Evolutionary conservation across 768 basidiomycete genomes (phyloP), one percentile per base, ranked within the genome.

Genomic region (Gymnopilus dilepis): DNA sequence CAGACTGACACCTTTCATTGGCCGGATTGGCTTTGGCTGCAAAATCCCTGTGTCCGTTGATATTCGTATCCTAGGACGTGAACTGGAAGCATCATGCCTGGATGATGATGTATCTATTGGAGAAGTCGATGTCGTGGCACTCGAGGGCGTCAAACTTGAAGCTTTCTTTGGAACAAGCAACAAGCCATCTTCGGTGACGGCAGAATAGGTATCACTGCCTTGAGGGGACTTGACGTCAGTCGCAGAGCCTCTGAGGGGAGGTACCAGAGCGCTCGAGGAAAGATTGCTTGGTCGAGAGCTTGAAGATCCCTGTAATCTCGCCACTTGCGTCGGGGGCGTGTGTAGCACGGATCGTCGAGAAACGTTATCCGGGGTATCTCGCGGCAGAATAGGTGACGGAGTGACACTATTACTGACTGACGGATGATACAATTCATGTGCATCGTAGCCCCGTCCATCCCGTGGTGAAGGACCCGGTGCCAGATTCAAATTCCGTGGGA

Each of bases 11-110:
- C 65, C 68, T 5, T 56, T 55, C 42, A 72, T 56, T 17, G 71
- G 69, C 19, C 64, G 62, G 13, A 66, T 60, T 40, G 71, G 71
- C 41, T 68, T 67, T 4, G 71, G 71, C 41, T 72, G 71, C 24
- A 60, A 41, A n/a, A 67, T 61, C 11, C 54, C 21, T 62, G 56
- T 34, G 9, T 47, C 53, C 13, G 42, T 34, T 19, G 57, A 38
- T 22, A 53, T 22, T 31, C 40, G 50, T 19, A 12, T 28, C 19
- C 28, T 13, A 12, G 22, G n/a, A 19, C 31, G 40, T 38, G 31
- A 24, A 41, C 41, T 50, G 8, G 58, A 21, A 30, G 28, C 12
- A 26, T 26, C 43, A 7, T 43, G 40, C 24, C 47, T 28, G 17
- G 58, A 45, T n/a, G 52, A 33, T 9, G 56, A 50, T 28, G 61